phyloP scores from a whole-genome alignment of 78 protist species.

The Neovahlkampfia damariscottae region DNA sequence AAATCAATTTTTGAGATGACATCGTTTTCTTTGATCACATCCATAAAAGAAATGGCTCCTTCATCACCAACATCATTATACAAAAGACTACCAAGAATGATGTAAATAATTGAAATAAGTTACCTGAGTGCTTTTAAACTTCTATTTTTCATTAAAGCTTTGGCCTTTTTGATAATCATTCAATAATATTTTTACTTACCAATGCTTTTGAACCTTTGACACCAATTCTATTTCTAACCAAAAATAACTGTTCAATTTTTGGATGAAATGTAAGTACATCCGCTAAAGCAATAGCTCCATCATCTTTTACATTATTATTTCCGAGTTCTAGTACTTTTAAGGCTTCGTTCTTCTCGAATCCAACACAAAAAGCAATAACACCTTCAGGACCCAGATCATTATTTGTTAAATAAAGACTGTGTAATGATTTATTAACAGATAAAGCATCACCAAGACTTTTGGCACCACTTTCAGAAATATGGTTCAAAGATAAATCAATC shows the following conservation, averaged over 20 bases:
- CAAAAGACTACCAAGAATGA: not conserved
- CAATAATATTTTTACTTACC: no score
- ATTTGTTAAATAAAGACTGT: not conserved
- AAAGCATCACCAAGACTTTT: not conserved
- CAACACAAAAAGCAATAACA: not conserved
- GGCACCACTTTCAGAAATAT: not conserved
- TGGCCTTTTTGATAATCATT: not conserved
- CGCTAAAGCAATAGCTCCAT: not conserved
- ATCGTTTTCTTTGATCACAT: not conserved
- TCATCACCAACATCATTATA: not conserved
- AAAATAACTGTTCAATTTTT: not conserved
- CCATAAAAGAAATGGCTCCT: not conserved
- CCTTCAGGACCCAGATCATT: not conserved
- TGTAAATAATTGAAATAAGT: no score
- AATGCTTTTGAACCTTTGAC: no score
- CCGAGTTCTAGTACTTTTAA: not conserved
- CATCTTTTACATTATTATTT: not conserved
- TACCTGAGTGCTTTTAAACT: no score
- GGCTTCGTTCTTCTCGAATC: not conserved
- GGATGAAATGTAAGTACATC: not conserved
- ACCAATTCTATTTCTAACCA: not conserved
- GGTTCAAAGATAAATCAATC: not conserved
- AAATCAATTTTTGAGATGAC: not conserved
- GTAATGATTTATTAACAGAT: not conserved
- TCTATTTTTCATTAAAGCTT: not conserved